These are phyloP conservation scores for Phialophora chinensis DNA, from an alignment of 2,329 filamentous ascomycete species.

Conservation along the genomic window DNA sequence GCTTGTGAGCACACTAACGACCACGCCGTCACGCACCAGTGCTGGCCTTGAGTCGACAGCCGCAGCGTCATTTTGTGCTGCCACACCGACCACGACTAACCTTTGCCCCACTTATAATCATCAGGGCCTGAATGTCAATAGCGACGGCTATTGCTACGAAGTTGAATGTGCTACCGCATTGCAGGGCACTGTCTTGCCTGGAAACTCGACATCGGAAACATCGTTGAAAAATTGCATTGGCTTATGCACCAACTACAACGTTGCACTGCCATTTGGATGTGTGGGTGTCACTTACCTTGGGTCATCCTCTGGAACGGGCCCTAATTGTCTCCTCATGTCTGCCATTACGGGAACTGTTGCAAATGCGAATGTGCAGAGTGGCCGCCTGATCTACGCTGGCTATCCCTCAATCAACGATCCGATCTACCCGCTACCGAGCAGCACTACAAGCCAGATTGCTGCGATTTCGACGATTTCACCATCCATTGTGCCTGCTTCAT, in stretches of 20 bases:
- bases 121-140: constrained; percentile 33
- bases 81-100: constrained; percentile 24
- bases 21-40: constrained; percentile 43
- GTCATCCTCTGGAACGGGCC: constrained; percentile 9
- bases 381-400: constrained; percentile 31
- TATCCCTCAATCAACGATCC: constrained; percentile 32
- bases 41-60: constrained; percentile 27
- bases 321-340: constrained; percentile 32
- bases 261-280: constrained; percentile 34
- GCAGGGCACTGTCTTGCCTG: constrained; percentile 24
- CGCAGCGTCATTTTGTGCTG: constrained; percentile 20
- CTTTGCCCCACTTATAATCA: constrained; percentile 34
- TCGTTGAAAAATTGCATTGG: constrained; percentile 29
- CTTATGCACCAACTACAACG: constrained; percentile 33
- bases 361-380: constrained; percentile 17
- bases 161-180: constrained; percentile 31
- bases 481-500: constrained; percentile 2
- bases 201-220: constrained; percentile 24
- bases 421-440: constrained; percentile 8
- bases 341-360: constrained; percentile 22
- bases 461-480: background rate
- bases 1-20: constrained; percentile 53
- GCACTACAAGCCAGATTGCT: constrained; percentile 11
- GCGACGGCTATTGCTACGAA: constrained; percentile 34
- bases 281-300: constrained; percentile 31